Evolutionary conservation across 2,329 filamentous ascomycete species (phyloP), one percentile per base, ranked within the genome.

Genomic region (Penicillium verrucosum): DNA sequence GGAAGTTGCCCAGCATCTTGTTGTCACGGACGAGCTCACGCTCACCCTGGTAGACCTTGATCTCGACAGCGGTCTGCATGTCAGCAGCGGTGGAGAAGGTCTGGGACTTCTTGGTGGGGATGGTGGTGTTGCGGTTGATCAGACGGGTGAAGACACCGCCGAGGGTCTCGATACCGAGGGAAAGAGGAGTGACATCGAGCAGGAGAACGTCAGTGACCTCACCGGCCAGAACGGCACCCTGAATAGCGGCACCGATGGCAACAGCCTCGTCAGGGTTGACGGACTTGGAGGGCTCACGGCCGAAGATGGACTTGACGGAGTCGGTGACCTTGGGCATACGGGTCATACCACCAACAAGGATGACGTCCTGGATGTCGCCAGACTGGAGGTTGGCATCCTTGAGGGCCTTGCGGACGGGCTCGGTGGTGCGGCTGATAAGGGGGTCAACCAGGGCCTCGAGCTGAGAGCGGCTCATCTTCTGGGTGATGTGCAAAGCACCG

Each of bases 11-110:
- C 58, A 97, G 86, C 59, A 97, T 82, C 85, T 97, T 97, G 89
- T 97, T 97, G 82, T 97, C 93, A 75, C 88, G 89, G 77, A 97
- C 92, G 63, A 97, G 91, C 83, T 97, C 92, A 90, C 93, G 93
- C 86, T 97, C 93, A 84, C 93, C 93, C 87, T 97, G 92, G 89
- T 87, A 97, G 64, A 97, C 93, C 89, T 97, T 97, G 84, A 97
- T 97, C 84, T 97, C 92, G 73, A 97, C 93, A 68, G 92, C 93
- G 62, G 90, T 96, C 84, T 97, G 93, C 89, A 95, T 96, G 77
- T 97, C 93, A 67, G 93, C 92, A 53, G 92, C 92, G 50, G 93
- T 97, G 55, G 92, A 97, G 87, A 97, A 97, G 74, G 92, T 87
- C 82, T 97, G 92, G 12, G 92, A 97, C 84, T 97, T 97, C 89